Evolutionary conservation across 768 basidiomycete species (phyloP).

Genomic region (Holtermanniella nyarrowii): DNA sequence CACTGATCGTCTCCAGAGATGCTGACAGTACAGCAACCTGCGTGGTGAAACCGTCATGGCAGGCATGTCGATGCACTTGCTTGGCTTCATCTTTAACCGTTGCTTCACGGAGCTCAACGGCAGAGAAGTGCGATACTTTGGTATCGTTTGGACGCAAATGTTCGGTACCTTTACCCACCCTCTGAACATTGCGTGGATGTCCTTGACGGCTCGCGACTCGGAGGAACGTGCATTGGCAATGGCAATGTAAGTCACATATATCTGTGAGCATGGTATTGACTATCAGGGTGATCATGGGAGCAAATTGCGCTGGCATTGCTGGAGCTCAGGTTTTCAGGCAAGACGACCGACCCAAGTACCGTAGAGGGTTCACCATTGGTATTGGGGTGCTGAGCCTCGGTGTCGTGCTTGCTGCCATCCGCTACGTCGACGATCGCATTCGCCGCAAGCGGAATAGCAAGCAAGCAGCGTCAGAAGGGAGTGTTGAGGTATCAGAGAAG

Average conservation of each 20-base stretch:
- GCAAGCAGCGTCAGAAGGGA: too few relatives aligned
- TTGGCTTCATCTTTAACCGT: slow-evolving; percentile 12
- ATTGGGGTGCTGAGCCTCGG: slow-evolving; percentile 12
- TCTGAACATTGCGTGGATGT: slow-evolving; percentile 26
- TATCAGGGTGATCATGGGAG: slow-evolving; percentile 20
- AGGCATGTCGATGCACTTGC: slow-evolving; percentile 10
- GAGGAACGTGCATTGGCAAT: slow-evolving; percentile 22
- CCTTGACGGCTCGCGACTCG: slow-evolving; percentile 12
- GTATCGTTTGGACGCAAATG: slow-evolving; percentile 13
- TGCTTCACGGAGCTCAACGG: slow-evolving; percentile 6
- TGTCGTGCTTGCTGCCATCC: slow-evolving; percentile 11
- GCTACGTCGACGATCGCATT: slow-evolving; percentile 5
- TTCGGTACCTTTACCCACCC: slow-evolving; percentile 19
- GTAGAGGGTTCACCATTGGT: slow-evolving; percentile 15
- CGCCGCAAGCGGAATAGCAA: neutral
- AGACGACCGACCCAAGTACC: slow-evolving; percentile 25
- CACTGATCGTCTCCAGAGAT: neutral
- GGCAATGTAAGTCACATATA: slow-evolving; percentile 15
- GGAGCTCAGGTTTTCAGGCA: slow-evolving; percentile 25
- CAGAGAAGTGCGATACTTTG: slow-evolving; percentile 11
- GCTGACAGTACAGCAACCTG: neutral
- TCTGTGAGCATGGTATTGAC: neutral
- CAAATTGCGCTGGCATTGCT: slow-evolving; percentile 24
- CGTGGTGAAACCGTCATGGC: slow-evolving; percentile 11
- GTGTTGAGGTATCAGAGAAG: too few relatives aligned